These are phyloP conservation scores for Skeletonema tropicum DNA, from an alignment of 108 stramenopile species.

Conservation along the genomic window DNA sequence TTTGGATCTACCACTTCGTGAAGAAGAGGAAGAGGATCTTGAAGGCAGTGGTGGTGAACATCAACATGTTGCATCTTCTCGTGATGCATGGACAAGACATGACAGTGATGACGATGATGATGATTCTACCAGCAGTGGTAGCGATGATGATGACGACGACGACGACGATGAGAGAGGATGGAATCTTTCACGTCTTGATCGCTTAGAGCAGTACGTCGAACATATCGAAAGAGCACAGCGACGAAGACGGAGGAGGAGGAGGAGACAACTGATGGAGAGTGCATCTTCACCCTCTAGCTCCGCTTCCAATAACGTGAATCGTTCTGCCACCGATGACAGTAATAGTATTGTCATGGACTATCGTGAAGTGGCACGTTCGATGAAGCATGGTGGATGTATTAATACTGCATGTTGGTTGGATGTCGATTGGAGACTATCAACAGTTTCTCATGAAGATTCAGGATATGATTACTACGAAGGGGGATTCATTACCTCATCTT, in stretches of 20 bases:
- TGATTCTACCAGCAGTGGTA: not conserved
- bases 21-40: slow-evolving; percentile 2
- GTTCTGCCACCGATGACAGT: not conserved
- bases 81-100: not conserved
- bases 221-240: slow-evolving; percentile 13
- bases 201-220: not conserved
- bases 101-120: slow-evolving; percentile 5
- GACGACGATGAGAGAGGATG: slow-evolving; percentile 3
- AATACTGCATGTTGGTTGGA: slow-evolving; percentile 87
- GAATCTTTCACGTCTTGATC: slow-evolving; percentile 7
- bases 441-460: slow-evolving; percentile 36
- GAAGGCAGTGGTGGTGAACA: no score
- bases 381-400: slow-evolving; percentile 84
- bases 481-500: slow-evolving; percentile 22
- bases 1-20: not conserved
- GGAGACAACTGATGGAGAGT: not conserved
- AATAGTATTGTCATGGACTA: not conserved
- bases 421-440: slow-evolving; percentile 73
- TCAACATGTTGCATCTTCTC: no score
- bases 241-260: slow-evolving; percentile 2
- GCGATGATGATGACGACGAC: not conserved
- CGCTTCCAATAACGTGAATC: not conserved
- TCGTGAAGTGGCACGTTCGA: slow-evolving; percentile 40
- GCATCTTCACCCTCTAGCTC: not conserved
- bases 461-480: not conserved